Base-by-base conservation (phyloP, 148 eudicot genomes). In the Spergularia marina region DNA sequence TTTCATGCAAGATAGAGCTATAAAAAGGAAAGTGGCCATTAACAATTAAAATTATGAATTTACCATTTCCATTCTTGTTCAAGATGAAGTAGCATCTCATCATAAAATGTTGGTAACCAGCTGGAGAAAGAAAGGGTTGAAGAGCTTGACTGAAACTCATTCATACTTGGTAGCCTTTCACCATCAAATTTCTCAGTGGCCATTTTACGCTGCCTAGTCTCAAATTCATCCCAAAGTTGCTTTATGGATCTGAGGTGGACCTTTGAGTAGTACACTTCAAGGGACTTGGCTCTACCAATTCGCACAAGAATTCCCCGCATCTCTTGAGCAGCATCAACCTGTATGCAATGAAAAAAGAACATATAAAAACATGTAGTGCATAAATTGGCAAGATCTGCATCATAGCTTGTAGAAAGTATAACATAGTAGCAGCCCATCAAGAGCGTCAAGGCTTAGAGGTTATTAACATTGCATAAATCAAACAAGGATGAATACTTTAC, bases 1-100 rank as follows among this genome's bases (percentile, higher is more conserved):
- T 18, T 47, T 20, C 73, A 17, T 8, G 10, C 18, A 53, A 39
- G 12, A n/a, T 40, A 49, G 16, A 62, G 16, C 49, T 55, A 23
- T 11, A 15, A 70, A 70, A 55, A 65, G 21, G 53, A 30, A 36
- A 51, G 34, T 47, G 9, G 52, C 47, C 40, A 13, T 30, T 23
- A 59, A 44, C 49, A 44, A 44, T 44, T 44, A 5, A 44, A 9
- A 25, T 20, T 47, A 36, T 41, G 44, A 54, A 44, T 77, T 62
- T 88, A 95, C 98, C 98, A 95, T 82, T 95, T 95, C 98, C 98
- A 95, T 84, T 95, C 98, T 85, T 92, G 97, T 75, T 95, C 98
- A 76, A 95, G 91, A 83, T 95, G 92, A 68, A 90, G 91, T 55
- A 90, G 88, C 82, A 95, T 75, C 78, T 89, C 97, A 83, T 95